These are phyloP conservation scores for Backusella morwellensis DNA, from an alignment of 192 early-diverging fungal species.

Conservation along the genomic window DNA sequence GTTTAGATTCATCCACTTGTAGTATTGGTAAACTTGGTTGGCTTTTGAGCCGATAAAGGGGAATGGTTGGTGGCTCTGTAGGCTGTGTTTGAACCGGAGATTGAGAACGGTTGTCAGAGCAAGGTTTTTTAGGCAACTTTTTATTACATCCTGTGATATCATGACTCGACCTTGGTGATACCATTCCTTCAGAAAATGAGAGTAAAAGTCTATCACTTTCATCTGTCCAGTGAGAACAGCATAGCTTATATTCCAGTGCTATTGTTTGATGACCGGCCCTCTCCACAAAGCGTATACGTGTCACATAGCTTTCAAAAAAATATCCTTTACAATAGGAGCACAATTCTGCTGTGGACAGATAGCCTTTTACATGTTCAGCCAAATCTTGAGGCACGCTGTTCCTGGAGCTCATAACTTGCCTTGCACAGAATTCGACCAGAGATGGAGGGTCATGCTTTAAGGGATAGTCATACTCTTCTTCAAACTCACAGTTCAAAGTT, in stretches of 20 bases:
- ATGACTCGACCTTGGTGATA: not conserved
- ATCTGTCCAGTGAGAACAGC: slow-evolving; percentile 69
- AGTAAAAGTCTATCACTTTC: slow-evolving; percentile 52
- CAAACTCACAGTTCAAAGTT: slow-evolving; percentile 49
- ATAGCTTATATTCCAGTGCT: slow-evolving; percentile 68
- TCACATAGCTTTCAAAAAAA: slow-evolving; percentile 60
- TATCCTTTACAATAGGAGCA: slow-evolving; percentile 81
- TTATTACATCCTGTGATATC: not conserved
- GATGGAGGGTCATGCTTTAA: slow-evolving; percentile 51
- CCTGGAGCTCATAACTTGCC: slow-evolving; percentile 64
- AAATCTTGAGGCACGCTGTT: slow-evolving; percentile 51
- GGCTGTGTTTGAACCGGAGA: not conserved
- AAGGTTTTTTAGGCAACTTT: not conserved
- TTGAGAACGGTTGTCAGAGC: not conserved
- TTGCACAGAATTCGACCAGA: slow-evolving; percentile 71
- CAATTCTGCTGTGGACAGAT: slow-evolving; percentile 53
- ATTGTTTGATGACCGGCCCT: slow-evolving; percentile 48
- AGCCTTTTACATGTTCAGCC: slow-evolving; percentile 57
- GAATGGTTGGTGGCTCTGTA: not conserved
- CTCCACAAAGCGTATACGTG: slow-evolving; percentile 61
- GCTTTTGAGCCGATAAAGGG: not conserved
- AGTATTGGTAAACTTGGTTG: slow-evolving; percentile 1
- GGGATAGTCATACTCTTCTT: slow-evolving; percentile 40
- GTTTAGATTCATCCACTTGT: not conserved
- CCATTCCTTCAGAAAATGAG: slow-evolving; percentile 35